Evolutionary conservation across 768 basidiomycete species (phyloP), one percentile per base, ranked within the genome.

Genomic region (Tylopilus sp.): DNA sequence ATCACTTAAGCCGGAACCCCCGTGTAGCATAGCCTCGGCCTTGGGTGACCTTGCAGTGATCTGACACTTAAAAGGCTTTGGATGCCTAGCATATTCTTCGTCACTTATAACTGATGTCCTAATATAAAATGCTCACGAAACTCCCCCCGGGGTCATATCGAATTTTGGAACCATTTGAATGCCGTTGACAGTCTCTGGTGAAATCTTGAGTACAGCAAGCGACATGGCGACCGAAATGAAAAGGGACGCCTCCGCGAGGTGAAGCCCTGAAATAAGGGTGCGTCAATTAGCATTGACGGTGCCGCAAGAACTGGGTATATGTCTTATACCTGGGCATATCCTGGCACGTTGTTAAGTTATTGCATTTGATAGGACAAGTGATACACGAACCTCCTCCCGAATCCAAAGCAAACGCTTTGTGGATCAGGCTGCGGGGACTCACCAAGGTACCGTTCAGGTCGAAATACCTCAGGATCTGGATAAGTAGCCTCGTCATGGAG

Each of bases 61-160:
- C n/a, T 65, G 62, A 62, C 78, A 85, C 55, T 71, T 75, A 64
- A 81, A 83, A 18, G 81, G 77, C 10, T 28, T n/a, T n/a, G n/a
- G n/a, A n/a, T n/a, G n/a, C n/a, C n/a, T n/a, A 28, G 28, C 6
- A 28, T 28, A 28, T 28, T 28, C 10, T 28, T 5, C 28, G 28
- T 28, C 28, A 28, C 28, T 10, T 10, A 28, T 5, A 10, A 5
- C 10, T 10, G 28, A 28, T 28, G n/a, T n/a, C n/a, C n/a, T n/a
- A n/a, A n/a, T n/a, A n/a, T n/a, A n/a, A 40, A 1, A 10, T 1
- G 60, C 72, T 26, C 49, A 79, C 80, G 73, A 75, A 46, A 81
- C 10, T 5, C 6, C 10, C 28, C 28, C 28, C 28, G 5, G 10
- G 28, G 28, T 28, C 6, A 28, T 10, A 10, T n/a, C n/a, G n/a